A percentile compares a stretch with the other conserved stretches of the same genome.
These are phyloP conservation scores for Cyclanthera cordifolia DNA, from an alignment of 306 rosid species.

Conservation along the genomic window DNA sequence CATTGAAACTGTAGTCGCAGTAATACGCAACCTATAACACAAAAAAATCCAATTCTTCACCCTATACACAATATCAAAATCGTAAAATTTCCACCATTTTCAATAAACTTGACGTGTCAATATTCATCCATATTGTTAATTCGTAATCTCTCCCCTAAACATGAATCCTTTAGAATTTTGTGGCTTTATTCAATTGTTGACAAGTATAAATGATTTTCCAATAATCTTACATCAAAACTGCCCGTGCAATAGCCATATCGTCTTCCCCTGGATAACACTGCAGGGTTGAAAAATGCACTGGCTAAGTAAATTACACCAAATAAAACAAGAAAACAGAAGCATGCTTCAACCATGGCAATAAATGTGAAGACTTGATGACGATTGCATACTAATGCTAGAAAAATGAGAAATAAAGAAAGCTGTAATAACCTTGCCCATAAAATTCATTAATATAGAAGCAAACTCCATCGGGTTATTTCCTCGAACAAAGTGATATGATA, in stretches of 20 bases:
- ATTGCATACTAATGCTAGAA: slow-evolving; percentile 10
- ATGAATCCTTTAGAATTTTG: not conserved
- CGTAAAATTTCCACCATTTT: not conserved
- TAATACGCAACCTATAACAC: not conserved
- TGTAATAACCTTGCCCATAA: slow-evolving; percentile 67
- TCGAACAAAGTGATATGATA: slow-evolving; percentile 60
- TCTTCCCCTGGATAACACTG: slow-evolving; percentile 97
- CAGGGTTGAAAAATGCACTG: slow-evolving; percentile 25
- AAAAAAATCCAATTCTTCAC: not conserved
- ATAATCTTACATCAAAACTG: slow-evolving; percentile 59
- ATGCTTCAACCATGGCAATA: not conserved
- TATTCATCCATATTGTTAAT: not conserved
- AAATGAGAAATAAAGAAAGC: slow-evolving; percentile 5
- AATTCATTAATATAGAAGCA: slow-evolving; percentile 60
- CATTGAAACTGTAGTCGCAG: not conserved
- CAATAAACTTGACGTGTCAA: not conserved
- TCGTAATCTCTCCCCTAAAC: not conserved
- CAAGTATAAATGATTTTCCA: not conserved
- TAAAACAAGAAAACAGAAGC: slow-evolving; percentile 4
- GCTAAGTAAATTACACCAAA: slow-evolving; percentile 16
- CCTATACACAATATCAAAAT: not conserved
- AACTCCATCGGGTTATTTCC: slow-evolving; percentile 74
- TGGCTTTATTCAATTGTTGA: not conserved
- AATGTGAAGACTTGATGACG: not conserved
- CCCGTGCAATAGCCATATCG: slow-evolving; percentile 82